Conservation (phyloP, 1,284 basidiomycete genomes). For the Trichosporon asahii region DNA sequence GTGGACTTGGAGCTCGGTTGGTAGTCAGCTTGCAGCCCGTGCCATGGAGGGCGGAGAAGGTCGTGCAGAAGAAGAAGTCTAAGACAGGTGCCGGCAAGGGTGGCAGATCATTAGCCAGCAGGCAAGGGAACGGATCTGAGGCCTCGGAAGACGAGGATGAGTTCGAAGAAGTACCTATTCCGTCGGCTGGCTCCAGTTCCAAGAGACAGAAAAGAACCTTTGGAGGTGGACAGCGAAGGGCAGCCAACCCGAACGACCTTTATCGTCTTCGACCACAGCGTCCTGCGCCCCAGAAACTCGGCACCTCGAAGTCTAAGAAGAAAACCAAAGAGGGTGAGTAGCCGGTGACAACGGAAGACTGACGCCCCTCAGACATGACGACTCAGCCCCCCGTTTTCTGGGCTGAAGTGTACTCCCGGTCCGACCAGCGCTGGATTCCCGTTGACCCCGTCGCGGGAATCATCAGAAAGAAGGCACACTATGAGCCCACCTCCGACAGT, state of each 20-base stretch:
- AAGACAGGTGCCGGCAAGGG: slow-evolving; percentile 33
- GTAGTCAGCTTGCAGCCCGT: slow-evolving; percentile 88
- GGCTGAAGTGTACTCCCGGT: slow-evolving; percentile 93
- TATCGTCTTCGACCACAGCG: slow-evolving; percentile 38
- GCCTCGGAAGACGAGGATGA: slow-evolving; percentile 39
- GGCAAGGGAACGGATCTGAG: slow-evolving; percentile 37
- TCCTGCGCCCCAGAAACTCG: slow-evolving; percentile 31
- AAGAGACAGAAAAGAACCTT: slow-evolving; percentile 53
- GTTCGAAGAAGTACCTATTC: slow-evolving; percentile 50
- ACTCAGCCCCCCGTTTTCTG: slow-evolving; percentile 82
- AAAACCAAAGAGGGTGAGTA: slow-evolving; percentile 33
- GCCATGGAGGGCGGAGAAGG: slow-evolving; percentile 64
- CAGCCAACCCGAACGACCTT: slow-evolving; percentile 42
- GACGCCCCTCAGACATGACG: slow-evolving; percentile 35
- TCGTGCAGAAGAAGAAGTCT: slow-evolving; percentile 38
- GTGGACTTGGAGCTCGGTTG: slow-evolving; percentile 81
- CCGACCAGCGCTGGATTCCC: slow-evolving; percentile 87
- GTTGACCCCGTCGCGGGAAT: slow-evolving; percentile 81
- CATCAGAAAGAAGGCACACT: slow-evolving; percentile 74
- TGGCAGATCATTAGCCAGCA: slow-evolving; percentile 32
- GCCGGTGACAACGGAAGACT: neutral
- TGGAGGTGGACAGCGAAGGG: slow-evolving; percentile 31
- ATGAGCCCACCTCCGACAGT: slow-evolving; percentile 65
- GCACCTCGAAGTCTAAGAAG: slow-evolving; percentile 35
- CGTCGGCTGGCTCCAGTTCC: slow-evolving; percentile 12